Conservation (phyloP, 164 flowering plant genomes). For the Amborella trichopoda region DNA sequence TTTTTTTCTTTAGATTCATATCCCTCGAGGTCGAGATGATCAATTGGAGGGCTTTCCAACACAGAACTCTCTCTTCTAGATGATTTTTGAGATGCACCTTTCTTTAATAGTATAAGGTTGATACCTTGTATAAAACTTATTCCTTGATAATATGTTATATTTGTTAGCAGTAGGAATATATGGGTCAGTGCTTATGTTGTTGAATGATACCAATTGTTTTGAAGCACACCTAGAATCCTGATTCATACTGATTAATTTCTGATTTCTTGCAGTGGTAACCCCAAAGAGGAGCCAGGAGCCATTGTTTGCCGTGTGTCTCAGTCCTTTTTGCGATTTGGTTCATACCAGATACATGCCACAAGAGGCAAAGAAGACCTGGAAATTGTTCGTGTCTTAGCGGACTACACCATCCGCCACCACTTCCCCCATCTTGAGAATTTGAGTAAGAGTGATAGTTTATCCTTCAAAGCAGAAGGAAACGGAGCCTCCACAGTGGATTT, state of each 20-base stretch:
- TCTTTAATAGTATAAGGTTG: too few species aligned
- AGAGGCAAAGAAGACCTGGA: slow-evolving; percentile 80
- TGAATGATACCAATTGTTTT: too few species aligned
- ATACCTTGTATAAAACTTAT: too few species aligned
- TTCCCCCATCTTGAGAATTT: slow-evolving; percentile 81
- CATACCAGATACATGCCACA: slow-evolving; percentile 90
- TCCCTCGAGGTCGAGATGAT: too few species aligned
- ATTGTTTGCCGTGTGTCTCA: slow-evolving; percentile 94
- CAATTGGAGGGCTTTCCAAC: too few species aligned
- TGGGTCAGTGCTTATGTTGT: too few species aligned
- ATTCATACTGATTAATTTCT: not conserved
- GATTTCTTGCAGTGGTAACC: slow-evolving; percentile 66
- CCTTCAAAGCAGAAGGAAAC: slow-evolving; percentile 59
- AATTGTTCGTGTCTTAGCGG: slow-evolving; percentile 74
- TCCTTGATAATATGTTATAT: too few species aligned
- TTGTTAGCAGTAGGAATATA: too few species aligned
- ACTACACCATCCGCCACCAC: slow-evolving; percentile 78
- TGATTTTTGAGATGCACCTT: too few species aligned
- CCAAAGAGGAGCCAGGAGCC: slow-evolving; percentile 99
- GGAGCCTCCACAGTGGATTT: slow-evolving; percentile 76
- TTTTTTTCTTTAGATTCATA: too few species aligned
- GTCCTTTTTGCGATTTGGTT: slow-evolving; percentile 97
- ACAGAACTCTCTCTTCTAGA: too few species aligned
- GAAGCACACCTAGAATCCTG: too few species aligned
- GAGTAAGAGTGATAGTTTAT: slow-evolving; percentile 60